Evolutionary conservation across 2,329 filamentous ascomycete species (phyloP).

Genomic region (Aspergillus sp.): DNA sequence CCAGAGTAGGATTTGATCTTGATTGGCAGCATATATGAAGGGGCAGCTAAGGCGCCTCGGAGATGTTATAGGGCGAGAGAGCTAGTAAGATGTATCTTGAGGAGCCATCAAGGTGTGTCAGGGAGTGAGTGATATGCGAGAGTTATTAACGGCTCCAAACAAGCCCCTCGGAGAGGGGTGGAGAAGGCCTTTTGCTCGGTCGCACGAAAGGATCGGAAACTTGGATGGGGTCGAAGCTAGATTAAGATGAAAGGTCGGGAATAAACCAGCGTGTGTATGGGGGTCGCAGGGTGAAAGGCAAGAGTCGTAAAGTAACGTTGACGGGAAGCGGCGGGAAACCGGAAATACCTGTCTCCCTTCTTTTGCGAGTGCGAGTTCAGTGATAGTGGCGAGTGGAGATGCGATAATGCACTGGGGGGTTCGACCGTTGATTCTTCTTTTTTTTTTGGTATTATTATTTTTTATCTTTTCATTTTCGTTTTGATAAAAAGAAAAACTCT

Average conservation of each 20-base stretch:
- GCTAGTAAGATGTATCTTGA: background rate
- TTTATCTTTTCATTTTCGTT: too few relatives aligned
- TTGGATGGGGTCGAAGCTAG: conserved; percentile 6
- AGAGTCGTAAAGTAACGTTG: background rate
- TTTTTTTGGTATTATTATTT: too few relatives aligned
- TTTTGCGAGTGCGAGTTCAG: background rate
- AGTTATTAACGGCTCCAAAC: conserved; percentile 4
- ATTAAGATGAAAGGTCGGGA: conserved; percentile 4
- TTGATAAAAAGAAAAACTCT: too few relatives aligned
- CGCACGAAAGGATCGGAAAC: conserved; percentile 7
- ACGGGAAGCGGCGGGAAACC: conserved; percentile 4
- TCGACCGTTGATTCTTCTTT: background rate
- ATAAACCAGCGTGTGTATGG: background rate
- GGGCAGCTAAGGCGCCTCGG: background rate
- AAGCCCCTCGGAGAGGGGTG: background rate
- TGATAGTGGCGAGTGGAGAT: conserved; percentile 1
- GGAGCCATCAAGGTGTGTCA: background rate
- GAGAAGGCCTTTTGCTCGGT: conserved; percentile 3
- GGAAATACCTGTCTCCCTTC: background rate
- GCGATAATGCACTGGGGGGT: background rate
- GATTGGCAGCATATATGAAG: conserved; percentile 1
- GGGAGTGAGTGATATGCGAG: background rate
- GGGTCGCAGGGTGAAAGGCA: background rate
- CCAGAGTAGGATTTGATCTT: background rate
- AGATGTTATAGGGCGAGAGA: background rate